These are phyloP conservation scores for Pterocarpus macrocarpus DNA, from an alignment of 306 rosid species.

Conservation along the genomic window DNA sequence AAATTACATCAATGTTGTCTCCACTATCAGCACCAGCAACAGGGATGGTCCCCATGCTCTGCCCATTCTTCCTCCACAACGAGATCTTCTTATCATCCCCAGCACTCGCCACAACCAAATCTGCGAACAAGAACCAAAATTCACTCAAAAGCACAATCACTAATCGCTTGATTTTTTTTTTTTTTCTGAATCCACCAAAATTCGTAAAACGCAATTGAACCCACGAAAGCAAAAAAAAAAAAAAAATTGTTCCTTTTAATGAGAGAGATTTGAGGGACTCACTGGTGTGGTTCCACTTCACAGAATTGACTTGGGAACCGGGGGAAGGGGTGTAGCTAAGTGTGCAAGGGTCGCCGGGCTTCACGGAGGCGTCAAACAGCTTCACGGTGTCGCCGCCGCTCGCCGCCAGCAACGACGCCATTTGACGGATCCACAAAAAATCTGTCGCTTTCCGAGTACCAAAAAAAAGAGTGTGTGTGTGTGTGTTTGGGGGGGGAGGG, in stretches of 20 bases:
- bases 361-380: conserved; percentile 85
- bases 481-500: too few species aligned
- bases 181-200: neutral
- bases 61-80: conserved; percentile 89
- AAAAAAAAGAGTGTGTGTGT: neutral
- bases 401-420: conserved; percentile 81
- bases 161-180: neutral
- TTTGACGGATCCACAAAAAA: conserved; percentile 71
- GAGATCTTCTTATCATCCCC: conserved; percentile 98
- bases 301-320: conserved; percentile 81
- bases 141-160: conserved; percentile 27
- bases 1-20: conserved; percentile 78
- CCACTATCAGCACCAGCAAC: conserved; percentile 79
- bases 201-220: conserved; percentile 3
- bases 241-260: neutral
- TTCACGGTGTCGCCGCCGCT: conserved; percentile 96
- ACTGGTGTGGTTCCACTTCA: conserved; percentile 99
- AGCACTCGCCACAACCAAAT: conserved; percentile 97
- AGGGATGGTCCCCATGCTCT: conserved; percentile 96
- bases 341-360: conserved; percentile 88
- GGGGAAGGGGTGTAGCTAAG: conserved; percentile 90
- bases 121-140: conserved; percentile 51
- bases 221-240: conserved; percentile 14
- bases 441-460: neutral
- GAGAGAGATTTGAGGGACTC: conserved; percentile 40